Conservation (phyloP, 2,329 filamentous ascomycete genomes). For the Thelonectria rubi region DNA sequence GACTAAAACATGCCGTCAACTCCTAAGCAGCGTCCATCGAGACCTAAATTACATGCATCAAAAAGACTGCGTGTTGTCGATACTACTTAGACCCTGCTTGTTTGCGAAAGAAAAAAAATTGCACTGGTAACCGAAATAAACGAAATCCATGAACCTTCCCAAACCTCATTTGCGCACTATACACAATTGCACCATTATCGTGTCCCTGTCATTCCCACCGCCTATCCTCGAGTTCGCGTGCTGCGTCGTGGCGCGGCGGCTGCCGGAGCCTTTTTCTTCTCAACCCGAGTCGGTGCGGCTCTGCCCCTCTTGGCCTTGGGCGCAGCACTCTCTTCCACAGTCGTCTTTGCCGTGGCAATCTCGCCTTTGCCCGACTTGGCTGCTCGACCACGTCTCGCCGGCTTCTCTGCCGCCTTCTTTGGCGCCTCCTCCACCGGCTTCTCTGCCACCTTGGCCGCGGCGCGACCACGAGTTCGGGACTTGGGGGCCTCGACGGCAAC, state of each 20-base stretch:
- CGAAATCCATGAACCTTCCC: no score
- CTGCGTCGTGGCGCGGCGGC: slow-evolving; percentile 22
- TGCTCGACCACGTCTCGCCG: slow-evolving; percentile 32
- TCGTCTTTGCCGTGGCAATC: slow-evolving; percentile 29
- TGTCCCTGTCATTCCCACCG: not conserved
- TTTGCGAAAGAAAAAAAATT: no score
- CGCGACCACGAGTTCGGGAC: slow-evolving; percentile 4
- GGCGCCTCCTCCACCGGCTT: slow-evolving; percentile 18
- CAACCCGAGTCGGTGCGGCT: slow-evolving; percentile 29
- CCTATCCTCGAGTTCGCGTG: slow-evolving; percentile 30
- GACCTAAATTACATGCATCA: no score
- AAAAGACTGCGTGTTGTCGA: no score
- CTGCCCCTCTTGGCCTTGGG: slow-evolving; percentile 28
- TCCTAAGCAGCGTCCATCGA: no score
- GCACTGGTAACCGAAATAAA: no score
- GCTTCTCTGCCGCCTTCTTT: not conserved
- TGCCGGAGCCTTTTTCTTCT: slow-evolving; percentile 24
- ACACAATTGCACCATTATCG: not conserved
- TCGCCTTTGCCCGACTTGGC: slow-evolving; percentile 40
- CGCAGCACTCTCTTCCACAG: not conserved
- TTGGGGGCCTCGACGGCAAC: not conserved
- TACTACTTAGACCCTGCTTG: no score
- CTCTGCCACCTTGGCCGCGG: slow-evolving; percentile 21
- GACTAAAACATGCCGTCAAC: no score
- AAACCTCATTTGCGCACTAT: no score